These are phyloP conservation scores for Sordariomycetes sp. DNA, from an alignment of 2,329 filamentous ascomycete genomes.

Conservation along the genomic window DNA sequence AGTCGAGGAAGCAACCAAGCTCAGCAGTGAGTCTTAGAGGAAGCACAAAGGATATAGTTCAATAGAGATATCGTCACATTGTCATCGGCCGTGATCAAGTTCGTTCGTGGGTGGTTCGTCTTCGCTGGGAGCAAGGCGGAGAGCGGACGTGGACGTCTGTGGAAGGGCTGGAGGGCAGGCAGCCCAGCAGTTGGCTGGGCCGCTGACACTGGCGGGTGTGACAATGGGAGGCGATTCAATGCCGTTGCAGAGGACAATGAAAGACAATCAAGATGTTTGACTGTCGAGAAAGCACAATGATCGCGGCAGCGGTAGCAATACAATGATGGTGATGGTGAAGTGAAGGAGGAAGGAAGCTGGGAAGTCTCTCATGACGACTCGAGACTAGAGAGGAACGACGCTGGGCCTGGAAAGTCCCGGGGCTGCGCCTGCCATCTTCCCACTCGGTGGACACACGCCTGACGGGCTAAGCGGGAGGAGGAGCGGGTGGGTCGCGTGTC, in stretches of 20 bases:
- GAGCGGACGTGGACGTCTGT: background rate
- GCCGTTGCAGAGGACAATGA: background rate
- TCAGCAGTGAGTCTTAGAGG: background rate
- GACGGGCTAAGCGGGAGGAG: no score
- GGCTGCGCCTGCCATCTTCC: no score
- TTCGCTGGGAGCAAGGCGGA: background rate
- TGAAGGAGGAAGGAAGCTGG: background rate
- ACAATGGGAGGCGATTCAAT: slow-evolving; percentile 1
- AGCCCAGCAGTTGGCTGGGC: slow-evolving; percentile 4
- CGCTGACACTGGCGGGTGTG: slow-evolving; percentile 1
- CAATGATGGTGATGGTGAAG: background rate
- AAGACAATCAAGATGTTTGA: no score
- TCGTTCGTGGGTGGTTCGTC: slow-evolving; percentile 1
- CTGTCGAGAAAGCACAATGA: background rate
- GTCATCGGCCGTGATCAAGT: background rate
- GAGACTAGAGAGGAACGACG: background rate
- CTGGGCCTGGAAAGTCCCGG: slow-evolving; percentile 4
- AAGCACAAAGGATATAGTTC: background rate
- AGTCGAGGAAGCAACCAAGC: slow-evolving; percentile 1
- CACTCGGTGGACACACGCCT: no score
- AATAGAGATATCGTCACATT: slow-evolving; percentile 2
- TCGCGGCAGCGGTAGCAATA: background rate
- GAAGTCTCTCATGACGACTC: slow-evolving; percentile 3
- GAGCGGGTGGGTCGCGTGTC: no score
- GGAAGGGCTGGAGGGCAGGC: background rate